Evolutionary conservation across 2,329 filamentous ascomycete species (phyloP), one percentile per base, ranked within the genome.

Genomic region (Hymenotorrendiella dingleyae): DNA sequence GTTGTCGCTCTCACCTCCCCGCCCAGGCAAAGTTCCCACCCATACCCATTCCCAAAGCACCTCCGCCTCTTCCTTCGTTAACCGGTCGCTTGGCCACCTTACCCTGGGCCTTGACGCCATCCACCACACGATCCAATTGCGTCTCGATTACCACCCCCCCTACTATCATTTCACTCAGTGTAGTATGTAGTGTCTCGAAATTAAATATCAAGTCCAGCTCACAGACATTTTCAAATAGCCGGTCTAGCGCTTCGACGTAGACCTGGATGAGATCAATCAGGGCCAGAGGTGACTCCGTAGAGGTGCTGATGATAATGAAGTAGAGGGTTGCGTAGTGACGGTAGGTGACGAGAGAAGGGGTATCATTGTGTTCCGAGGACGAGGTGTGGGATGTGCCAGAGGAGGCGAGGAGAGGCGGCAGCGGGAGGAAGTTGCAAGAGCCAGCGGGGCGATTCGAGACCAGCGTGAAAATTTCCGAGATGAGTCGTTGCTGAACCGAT

Each of bases 161-260:
- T 12, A 95, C 86, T 43, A 97, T 85, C 87, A 97, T 94, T 72
- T 97, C 91, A 45, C 81, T 82, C 8, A 97, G 70, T 12, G 89
- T 82, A 7, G 91, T 86, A 70, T 98, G 93, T 58, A 98, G 73
- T 12, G 89, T 94, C 74, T 98, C 93, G 57, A 95, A 98, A 63
- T 97, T 97, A 71, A 98, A 98, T 64, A 98, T 98, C 55, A 98
- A 75, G 65, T 98, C 72, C 43, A 98, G 73, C 70, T 98, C 93
- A 74, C 93, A 98, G 8, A 98, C 93, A 63, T 98, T 96, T 68
- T 97, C 93, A 62, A 98, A 98, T 29, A 98, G 74, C 52, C 88
- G 81, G 64, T 98, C 93, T 26, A 98, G 76, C 1, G 91, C 83
- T 67, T 98, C 93, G 50, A 98, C 93, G 59, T 96, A 98, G 47